Percentiles rank a stretch among this genome's conserved stretches.
These are phyloP conservation scores for Aspergillus latus DNA, from an alignment of 2,329 filamentous ascomycete genomes.

Conservation along the genomic window DNA sequence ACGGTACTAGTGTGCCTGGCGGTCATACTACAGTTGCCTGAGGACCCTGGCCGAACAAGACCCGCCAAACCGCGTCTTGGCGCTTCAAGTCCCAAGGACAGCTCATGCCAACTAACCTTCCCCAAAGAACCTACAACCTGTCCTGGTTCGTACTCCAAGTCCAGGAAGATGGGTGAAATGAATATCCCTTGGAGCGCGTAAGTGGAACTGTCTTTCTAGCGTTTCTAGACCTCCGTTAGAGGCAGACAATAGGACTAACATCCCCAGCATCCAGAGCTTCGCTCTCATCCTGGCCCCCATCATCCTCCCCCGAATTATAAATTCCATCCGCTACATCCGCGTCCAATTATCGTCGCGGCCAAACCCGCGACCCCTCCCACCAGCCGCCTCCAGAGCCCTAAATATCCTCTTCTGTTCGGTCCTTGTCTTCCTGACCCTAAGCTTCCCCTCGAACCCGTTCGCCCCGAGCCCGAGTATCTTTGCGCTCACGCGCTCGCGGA, in stretches of 20 bases:
- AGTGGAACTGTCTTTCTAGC: conserved; percentile 14
- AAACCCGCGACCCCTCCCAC: conserved; percentile 38
- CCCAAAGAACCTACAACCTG: background rate
- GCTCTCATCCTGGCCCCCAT: conserved; percentile 46
- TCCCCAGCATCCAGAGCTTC: conserved; percentile 42
- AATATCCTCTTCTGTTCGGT: conserved; percentile 56
- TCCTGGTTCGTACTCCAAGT: background rate
- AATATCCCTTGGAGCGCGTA: conserved; percentile 36
- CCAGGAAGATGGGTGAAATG: conserved; percentile 28
- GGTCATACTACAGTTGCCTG: too few species aligned
- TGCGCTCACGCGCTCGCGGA: conserved; percentile 69
- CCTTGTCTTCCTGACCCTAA: conserved; percentile 57
- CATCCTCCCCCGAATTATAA: conserved; percentile 41
- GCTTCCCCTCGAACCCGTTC: conserved; percentile 66
- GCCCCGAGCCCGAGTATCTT: conserved; percentile 67
- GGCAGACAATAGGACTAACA: background rate
- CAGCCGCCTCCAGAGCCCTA: conserved; percentile 38
- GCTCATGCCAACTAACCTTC: conserved; percentile 18
- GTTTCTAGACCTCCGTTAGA: too few species aligned
- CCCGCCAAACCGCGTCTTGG: conserved; percentile 16
- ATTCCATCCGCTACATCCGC: conserved; percentile 38
- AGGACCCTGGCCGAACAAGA: background rate
- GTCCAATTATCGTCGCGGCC: conserved; percentile 37
- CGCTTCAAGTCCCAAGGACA: conserved; percentile 15
- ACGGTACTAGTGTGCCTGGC: too few species aligned